phyloP scores from a whole-genome alignment of 441 rosid genomes.

The Erodium texanum region DNA sequence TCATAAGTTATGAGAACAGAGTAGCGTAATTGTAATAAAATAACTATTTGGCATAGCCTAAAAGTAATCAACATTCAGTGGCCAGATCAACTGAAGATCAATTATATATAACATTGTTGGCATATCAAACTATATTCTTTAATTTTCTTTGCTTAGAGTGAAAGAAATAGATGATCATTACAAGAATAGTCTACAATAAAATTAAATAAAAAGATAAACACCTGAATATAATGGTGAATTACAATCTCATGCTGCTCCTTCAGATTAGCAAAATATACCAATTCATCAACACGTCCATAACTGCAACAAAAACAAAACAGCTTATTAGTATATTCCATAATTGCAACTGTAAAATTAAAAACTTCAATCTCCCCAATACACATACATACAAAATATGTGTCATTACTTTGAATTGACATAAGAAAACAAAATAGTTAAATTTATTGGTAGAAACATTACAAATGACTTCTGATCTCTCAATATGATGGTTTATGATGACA shows the following conservation, averaged over 20 bases:
- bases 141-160: not conserved
- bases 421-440: not conserved
- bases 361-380: not conserved
- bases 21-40: not conserved
- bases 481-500: slow-evolving; percentile 11
- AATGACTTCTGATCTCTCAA: not conserved
- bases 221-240: slow-evolving; percentile 91
- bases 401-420: slow-evolving; percentile 10
- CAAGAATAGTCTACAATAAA: not conserved
- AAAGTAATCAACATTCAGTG: not conserved
- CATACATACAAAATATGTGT: not conserved
- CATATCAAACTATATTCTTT: not conserved
- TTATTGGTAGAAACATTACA: slow-evolving; percentile 7
- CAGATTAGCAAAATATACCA: slow-evolving; percentile 90
- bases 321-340: not conserved
- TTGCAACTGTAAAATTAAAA: not conserved
- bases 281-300: slow-evolving; percentile 91
- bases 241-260: slow-evolving; percentile 94
- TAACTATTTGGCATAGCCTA: slow-evolving; percentile 3
- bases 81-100: not conserved
- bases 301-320: slow-evolving; percentile 39
- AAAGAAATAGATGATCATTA: slow-evolving; percentile 1
- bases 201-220: slow-evolving; percentile 18
- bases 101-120: not conserved
- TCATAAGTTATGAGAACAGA: not conserved